Evolutionary conservation across 2,329 filamentous ascomycete genomes (phyloP), one percentile per base, ranked within the genome.

Genomic region (Ophiostoma sp.): DNA sequence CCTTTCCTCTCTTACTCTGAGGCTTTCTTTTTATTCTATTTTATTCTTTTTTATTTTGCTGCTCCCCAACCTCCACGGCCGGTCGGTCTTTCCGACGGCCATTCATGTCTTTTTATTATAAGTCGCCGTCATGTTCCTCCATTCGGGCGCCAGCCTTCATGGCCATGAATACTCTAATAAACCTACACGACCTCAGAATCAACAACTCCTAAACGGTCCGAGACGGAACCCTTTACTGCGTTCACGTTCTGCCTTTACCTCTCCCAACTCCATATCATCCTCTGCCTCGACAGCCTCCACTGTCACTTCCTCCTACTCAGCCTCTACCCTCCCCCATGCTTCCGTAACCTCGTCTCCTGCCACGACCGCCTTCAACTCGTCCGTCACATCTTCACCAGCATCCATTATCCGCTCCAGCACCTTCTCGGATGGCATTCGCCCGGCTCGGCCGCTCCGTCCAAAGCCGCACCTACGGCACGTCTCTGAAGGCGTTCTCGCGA

Each of bases 91-190:
- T 74, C 55, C 70, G 63, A 22, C 45, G 45, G 70, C 36, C 66
- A 42, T 52, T 22, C 48, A 68, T 57, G 55, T 28, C 17, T 70
- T 52, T 57, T 69, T 64, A 69, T 25, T 69, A 73, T 70, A 70
- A 66, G 64, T 70, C 45, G 66, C 74, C 78, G 81, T 75, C 76
- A 90, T 90, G 88, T 88, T 90, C 78, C 81, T 90, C 45, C 88
- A 90, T 77, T 84, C 87, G 22, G 88, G 87, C 63, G 88, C 88
- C 69, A 86, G 87, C 80, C 82, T 90, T 25, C 87, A 90, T 78
- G 88, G 87, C 79, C 88, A 89, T 78, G 87, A 89, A 78, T 89
- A 87, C 77, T 88, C 87, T 39, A 80, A 80, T 73, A 80, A 81
- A 61, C 78, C 80, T 71, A 73, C 61, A 12, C 52, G 36, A 7